Base-by-base conservation (phyloP, 768 basidiomycete genomes). In the Tricholoma matsutake region DNA sequence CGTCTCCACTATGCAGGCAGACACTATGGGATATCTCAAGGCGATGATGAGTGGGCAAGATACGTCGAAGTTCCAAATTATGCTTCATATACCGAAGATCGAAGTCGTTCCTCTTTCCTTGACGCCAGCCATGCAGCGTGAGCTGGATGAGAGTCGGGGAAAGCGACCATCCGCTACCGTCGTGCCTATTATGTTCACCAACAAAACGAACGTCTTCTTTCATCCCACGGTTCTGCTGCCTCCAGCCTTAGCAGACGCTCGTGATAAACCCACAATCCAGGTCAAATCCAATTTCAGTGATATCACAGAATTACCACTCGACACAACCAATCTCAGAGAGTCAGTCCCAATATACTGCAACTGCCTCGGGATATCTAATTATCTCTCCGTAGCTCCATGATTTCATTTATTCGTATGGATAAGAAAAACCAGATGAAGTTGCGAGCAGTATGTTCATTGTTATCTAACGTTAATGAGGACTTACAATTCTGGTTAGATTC, bases 191-290 rank as follows among this genome's bases (percentile, higher is more conserved):
- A 25, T 25, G 55, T 61, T 61, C 39, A 57, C 47, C 13, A 61
- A 61, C 51, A 54, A 57, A 32, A 45, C 22, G 31, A 54, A 63
- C 13, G n/a, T 56, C 3, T 59, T 63, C 55, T 63, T 60, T 37
- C 25, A 52, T 37, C 58, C 61, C 5, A 13, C 13, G 10, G 35
- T 11, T 13, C 8, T 37, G 1, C 37, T 29, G 54, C 29, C 32
- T 29, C 9, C 20, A 7, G 62, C 62, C 14, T 11, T 60, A 2
- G 55, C 25, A 7, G 58, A 56, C 10, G 62, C 49, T 10, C 31
- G 56, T 32, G 43, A 57, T n/a, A 45, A 49, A 28, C 61, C 56
- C 8, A 34, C 56, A 1, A 54, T 61, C n/a, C 51, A 43, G 13
- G 39, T 56, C 29, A 61, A 61, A 53, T 39, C 37, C 14, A 35